phyloP scores from a whole-genome alignment of 352 stramenopile genomes.

The Pythium coloratum region DNA sequence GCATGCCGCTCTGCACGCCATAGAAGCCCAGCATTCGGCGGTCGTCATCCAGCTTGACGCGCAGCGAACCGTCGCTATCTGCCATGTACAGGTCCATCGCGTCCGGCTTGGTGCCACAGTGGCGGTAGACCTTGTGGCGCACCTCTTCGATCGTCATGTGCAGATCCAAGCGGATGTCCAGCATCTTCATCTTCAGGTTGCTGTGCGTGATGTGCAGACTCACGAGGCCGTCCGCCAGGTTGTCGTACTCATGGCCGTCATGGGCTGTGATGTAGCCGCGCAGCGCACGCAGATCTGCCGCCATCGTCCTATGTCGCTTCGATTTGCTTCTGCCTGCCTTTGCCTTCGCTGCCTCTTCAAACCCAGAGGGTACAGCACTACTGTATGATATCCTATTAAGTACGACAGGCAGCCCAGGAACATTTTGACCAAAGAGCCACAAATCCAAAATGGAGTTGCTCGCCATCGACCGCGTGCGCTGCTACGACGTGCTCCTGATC shows the following conservation, averaged over 20 bases:
- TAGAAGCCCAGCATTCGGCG: conserved; percentile 92
- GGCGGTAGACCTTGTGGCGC: conserved; percentile 93
- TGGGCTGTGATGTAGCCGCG: conserved; percentile 83
- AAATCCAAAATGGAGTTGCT: conserved; percentile 30
- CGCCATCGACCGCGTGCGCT: conserved; percentile 52
- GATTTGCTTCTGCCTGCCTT: neutral
- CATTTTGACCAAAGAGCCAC: neutral
- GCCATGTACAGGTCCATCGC: conserved; percentile 82
- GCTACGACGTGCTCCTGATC: conserved; percentile 74
- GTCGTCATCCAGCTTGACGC: conserved; percentile 68
- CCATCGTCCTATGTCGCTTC: conserved; percentile 39
- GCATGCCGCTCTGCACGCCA: conserved; percentile 88
- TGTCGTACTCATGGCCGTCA: conserved; percentile 86
- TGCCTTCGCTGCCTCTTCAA: conserved; percentile 15
- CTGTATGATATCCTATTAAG: conserved; percentile 5
- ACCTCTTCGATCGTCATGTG: conserved; percentile 89
- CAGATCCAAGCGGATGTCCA: conserved; percentile 97
- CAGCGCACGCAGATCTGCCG: conserved; percentile 68
- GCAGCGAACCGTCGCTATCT: conserved; percentile 48
- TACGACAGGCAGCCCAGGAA: neutral
- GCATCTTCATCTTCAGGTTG: conserved; percentile 96
- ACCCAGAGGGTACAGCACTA: neutral
- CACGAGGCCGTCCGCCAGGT: conserved; percentile 86
- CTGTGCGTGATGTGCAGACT: conserved; percentile 97
- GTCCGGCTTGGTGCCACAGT: conserved; percentile 94